Evolutionary conservation across 176 grass and related monocot species (phyloP).

Genomic region (Avena sativa): DNA sequence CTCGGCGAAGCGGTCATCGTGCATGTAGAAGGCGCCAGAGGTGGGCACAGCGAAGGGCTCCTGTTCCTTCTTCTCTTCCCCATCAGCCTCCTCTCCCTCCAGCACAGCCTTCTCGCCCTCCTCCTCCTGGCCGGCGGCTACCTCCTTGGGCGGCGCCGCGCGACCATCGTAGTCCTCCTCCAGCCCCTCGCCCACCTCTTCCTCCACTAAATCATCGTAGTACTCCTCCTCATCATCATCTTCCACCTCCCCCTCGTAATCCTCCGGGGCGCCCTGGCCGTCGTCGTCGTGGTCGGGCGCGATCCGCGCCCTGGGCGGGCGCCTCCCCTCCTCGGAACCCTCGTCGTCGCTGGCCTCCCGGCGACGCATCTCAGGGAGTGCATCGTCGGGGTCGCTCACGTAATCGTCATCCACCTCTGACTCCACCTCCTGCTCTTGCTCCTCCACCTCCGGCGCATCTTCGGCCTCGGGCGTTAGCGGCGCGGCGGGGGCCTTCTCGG

Average conservation of each 20-base stretch:
- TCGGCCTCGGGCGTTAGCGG: slow-evolving; percentile 45
- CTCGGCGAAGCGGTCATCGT: slow-evolving; percentile 94
- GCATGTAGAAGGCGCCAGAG: slow-evolving; percentile 96
- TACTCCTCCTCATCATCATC: slow-evolving; percentile 58
- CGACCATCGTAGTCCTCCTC: slow-evolving; percentile 46
- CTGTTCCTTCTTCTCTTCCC: slow-evolving; percentile 81
- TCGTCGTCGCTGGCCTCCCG: slow-evolving; percentile 91
- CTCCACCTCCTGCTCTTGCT: slow-evolving; percentile 23
- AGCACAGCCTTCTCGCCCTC: slow-evolving; percentile 41
- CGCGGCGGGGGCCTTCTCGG: slow-evolving; percentile 34
- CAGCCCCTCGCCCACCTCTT: slow-evolving; percentile 42
- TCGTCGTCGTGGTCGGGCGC: slow-evolving; percentile 74
- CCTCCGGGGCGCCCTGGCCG: slow-evolving; percentile 76
- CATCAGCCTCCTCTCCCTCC: slow-evolving; percentile 41
- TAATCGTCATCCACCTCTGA: slow-evolving; percentile 57
- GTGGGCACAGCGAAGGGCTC: slow-evolving; percentile 94
- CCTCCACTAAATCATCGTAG: slow-evolving; percentile 52
- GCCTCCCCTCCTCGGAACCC: slow-evolving; percentile 65
- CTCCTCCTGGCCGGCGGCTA: slow-evolving; percentile 20
- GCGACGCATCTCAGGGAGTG: slow-evolving; percentile 80
- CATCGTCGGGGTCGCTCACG: slow-evolving; percentile 88
- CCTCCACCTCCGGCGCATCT: slow-evolving; percentile 42
- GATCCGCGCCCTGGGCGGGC: slow-evolving; percentile 42
- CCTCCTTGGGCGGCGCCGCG: slow-evolving; percentile 36
- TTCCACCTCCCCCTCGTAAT: slow-evolving; percentile 69